Evolutionary conservation across 257 asterid genomes (phyloP).

Genomic region (Plantago major): DNA sequence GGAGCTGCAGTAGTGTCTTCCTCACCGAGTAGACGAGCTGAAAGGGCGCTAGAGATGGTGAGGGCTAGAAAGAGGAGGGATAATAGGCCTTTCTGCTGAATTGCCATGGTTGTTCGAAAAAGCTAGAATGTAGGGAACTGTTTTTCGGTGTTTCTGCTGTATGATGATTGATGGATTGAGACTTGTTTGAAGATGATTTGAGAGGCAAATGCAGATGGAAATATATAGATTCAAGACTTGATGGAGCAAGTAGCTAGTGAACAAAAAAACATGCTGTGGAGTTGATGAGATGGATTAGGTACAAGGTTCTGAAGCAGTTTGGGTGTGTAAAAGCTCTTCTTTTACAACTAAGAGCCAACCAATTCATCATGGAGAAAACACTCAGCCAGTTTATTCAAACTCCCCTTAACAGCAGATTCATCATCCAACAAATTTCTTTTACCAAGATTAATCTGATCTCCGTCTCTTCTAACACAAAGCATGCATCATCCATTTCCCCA

Average conservation of each 20-base stretch:
- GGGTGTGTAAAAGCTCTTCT: constrained; percentile 23
- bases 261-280: constrained; percentile 25
- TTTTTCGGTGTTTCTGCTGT: neutral
- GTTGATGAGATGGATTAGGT: constrained; percentile 75
- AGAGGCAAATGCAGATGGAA: constrained; percentile 6
- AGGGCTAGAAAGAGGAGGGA: constrained; percentile 29
- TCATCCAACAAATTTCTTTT: constrained; percentile 35
- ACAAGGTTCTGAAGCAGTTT: constrained; percentile 22
- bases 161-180: constrained; percentile 13
- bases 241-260: constrained; percentile 9
- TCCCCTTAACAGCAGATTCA: constrained; percentile 16
- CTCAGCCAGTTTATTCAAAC: constrained; percentile 19
- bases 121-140: neutral
- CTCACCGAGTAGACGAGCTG: constrained; percentile 26
- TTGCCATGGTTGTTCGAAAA: constrained; percentile 15
- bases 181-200: constrained; percentile 2
- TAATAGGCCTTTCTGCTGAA: constrained; percentile 22
- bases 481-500: constrained; percentile 47
- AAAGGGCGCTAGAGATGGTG: constrained; percentile 14
- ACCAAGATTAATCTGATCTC: constrained; percentile 34
- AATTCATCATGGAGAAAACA: neutral
- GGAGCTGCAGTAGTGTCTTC: neutral
- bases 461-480: constrained; percentile 74
- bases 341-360: constrained; percentile 15
- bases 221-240: constrained; percentile 18